Conservation (phyloP, 2,329 filamentous ascomycete species). For the Anisogramma anomala region DNA sequence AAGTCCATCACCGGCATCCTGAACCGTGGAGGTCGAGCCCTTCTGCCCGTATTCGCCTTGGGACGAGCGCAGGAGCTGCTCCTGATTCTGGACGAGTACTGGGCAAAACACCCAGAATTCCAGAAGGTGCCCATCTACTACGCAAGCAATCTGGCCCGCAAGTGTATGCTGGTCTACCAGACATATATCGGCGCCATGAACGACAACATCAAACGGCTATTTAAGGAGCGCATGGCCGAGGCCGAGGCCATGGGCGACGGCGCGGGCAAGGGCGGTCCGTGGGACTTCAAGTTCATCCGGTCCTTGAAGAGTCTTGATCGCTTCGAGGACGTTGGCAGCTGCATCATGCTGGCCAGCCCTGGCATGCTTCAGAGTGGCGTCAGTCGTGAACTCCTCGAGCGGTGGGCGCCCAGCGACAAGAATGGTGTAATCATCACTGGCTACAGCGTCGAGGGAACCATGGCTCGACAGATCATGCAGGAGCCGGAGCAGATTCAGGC, state of each 20-base stretch:
- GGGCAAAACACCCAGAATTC: constrained; percentile 77
- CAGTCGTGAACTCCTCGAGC: constrained; percentile 79
- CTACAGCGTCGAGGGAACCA: constrained; percentile 96
- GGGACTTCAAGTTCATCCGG: constrained; percentile 93
- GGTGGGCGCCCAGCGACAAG: constrained; percentile 91
- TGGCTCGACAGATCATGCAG: constrained; percentile 91
- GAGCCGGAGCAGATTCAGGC: constrained; percentile 92
- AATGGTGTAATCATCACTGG: constrained; percentile 98
- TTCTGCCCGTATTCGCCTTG: constrained; percentile 92
- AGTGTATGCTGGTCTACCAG: constrained; percentile 98
- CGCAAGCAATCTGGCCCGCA: constrained; percentile 83
- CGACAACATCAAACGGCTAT: constrained; percentile 95
- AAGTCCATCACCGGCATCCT: constrained; percentile 87
- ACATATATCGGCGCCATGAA: constrained; percentile 99
- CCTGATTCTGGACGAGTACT: constrained; percentile 93
- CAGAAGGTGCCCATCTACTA: constrained; percentile 95
- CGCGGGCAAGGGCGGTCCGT: constrained; percentile 70
- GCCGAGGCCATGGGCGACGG: constrained; percentile 69
- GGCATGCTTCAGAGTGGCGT: constrained; percentile 98
- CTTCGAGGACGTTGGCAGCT: constrained; percentile 90
- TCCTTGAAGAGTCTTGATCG: constrained; percentile 86
- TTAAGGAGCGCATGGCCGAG: constrained; percentile 82
- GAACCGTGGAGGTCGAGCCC: constrained; percentile 79
- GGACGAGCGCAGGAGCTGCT: constrained; percentile 89
- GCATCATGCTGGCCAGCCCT: constrained; percentile 93